These are phyloP conservation scores for Fraxinus excelsior DNA, from an alignment of 257 asterid species.

Conservation along the genomic window DNA sequence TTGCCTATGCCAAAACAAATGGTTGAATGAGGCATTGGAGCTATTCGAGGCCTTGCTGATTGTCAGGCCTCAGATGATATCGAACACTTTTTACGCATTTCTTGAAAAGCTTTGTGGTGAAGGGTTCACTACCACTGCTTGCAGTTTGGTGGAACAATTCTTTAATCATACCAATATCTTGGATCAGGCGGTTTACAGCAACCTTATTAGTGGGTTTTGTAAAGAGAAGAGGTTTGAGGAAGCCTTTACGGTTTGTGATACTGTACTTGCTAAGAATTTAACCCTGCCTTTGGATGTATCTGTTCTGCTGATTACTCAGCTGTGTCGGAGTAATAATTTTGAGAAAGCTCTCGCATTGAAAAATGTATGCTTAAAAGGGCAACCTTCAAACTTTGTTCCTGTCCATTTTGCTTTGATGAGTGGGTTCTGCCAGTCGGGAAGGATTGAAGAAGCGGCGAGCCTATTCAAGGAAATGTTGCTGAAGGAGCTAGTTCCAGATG, in stretches of 20 bases:
- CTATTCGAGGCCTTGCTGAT: constrained; percentile 46
- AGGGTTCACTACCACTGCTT: constrained; percentile 51
- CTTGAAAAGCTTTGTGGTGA: constrained; percentile 52
- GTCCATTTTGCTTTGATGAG: constrained; percentile 46
- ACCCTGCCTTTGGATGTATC: constrained; percentile 48
- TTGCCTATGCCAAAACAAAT: constrained; percentile 50
- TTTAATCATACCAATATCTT: constrained; percentile 25
- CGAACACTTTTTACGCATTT: constrained; percentile 33
- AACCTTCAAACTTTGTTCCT: constrained; percentile 37
- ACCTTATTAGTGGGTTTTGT: constrained; percentile 53
- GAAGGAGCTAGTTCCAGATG: constrained; percentile 34
- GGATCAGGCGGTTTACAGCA: constrained; percentile 41
- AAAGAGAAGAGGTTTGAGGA: constrained; percentile 53
- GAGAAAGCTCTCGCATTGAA: constrained; percentile 56
- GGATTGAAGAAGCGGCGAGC: constrained; percentile 46
- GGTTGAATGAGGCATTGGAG: constrained; percentile 59
- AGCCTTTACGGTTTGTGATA: constrained; percentile 47
- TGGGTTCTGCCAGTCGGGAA: constrained; percentile 50
- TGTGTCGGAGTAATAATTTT: constrained; percentile 46
- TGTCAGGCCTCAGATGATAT: constrained; percentile 26
- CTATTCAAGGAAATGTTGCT: constrained; percentile 44
- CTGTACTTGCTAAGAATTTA: constrained; percentile 48
- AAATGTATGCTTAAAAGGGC: constrained; percentile 42
- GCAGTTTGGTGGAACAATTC: constrained; percentile 50
- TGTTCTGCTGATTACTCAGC: constrained; percentile 45